Base-by-base conservation (phyloP, 2,329 filamentous ascomycete genomes). In the Stachybotrys echinatus region DNA sequence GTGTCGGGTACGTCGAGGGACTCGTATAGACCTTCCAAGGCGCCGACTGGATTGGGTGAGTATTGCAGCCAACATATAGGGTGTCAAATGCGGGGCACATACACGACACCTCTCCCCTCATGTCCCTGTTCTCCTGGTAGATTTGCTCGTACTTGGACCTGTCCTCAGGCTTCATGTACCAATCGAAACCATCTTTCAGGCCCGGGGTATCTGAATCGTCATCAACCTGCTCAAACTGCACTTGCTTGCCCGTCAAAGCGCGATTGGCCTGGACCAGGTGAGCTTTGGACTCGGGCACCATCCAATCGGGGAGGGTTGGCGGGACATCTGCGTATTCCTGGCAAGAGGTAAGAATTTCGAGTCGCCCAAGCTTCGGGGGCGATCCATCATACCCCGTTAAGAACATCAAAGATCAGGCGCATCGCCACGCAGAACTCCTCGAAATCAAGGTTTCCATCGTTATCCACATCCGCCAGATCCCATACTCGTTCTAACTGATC, bases 361-460 rank as follows among this genome's bases (percentile, higher is more conserved):
- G 49, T 40, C 21, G 52, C 22, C 10, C 42, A 47, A 19, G 48
- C 43, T 46, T 37, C 14, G 23, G 43, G 19, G 23, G 23, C 23
- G 34, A 44, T 50, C n/a, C 39, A 49, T 31, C 57, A 49, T 78
- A 95, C 89, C 61, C 94, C 94, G 64, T 99, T 99, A 60, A 99
- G 85, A 57, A 97, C 75, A 68, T 99, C 94, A 69, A 97, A 99
- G 62, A 97, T 96, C 63, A 99, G 76, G 64, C 94, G 84, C 94
- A 99, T 99, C 38, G 92, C 94, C 51, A 99, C 94, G 70, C 94
- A 99, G 69, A 99, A 99, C 77, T 99, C 94, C 74, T 99, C 94
- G 74, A 99, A 99, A 72, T 99, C 94, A 49, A 99, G 78, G 70
- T 95, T 95, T 55, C 94, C 94, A 74, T 99, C 94, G 61, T 92